Conservation (phyloP, 1,139 yeast genomes). For the Candida dubliniensis region DNA sequence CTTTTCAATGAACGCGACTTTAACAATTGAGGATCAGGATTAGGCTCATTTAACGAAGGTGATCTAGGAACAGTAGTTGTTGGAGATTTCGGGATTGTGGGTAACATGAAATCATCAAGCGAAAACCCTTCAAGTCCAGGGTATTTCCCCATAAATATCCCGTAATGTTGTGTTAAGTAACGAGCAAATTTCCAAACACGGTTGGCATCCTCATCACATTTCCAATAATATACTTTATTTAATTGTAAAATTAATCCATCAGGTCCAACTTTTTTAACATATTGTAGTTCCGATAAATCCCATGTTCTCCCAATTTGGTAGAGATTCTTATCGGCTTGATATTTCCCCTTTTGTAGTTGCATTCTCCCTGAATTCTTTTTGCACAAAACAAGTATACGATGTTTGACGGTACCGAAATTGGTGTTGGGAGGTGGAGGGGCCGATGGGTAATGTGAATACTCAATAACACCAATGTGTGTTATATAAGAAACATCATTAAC, state of each 20-base stretch:
- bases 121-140: slow-evolving; percentile 55
- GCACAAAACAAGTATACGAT: slow-evolving; percentile 43
- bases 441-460: slow-evolving; percentile 40
- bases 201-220: slow-evolving; percentile 66
- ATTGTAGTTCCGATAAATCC: slow-evolving; percentile 73
- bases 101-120: slow-evolving; percentile 36
- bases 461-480: slow-evolving; percentile 40
- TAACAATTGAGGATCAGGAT: slow-evolving; percentile 21
- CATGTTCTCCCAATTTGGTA: slow-evolving; percentile 94
- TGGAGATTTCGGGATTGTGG: slow-evolving; percentile 23
- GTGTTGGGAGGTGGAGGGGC: slow-evolving; percentile 39
- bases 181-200: slow-evolving; percentile 58
- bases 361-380: slow-evolving; percentile 58
- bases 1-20: slow-evolving; percentile 29
- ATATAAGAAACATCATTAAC: slow-evolving; percentile 37
- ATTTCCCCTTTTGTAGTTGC: slow-evolving; percentile 83
- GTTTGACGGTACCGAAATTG: slow-evolving; percentile 37
- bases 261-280: slow-evolving; percentile 51
- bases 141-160: slow-evolving; percentile 63
- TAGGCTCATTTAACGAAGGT: slow-evolving; percentile 17
- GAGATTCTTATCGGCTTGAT: slow-evolving; percentile 61
- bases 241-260: slow-evolving; percentile 63
- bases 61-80: slow-evolving; percentile 7
- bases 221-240: slow-evolving; percentile 87
- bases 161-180: slow-evolving; percentile 61